Evolutionary conservation across 176 grass and related monocot species (phyloP).

Genomic region (Rhynchospora pubera): DNA sequence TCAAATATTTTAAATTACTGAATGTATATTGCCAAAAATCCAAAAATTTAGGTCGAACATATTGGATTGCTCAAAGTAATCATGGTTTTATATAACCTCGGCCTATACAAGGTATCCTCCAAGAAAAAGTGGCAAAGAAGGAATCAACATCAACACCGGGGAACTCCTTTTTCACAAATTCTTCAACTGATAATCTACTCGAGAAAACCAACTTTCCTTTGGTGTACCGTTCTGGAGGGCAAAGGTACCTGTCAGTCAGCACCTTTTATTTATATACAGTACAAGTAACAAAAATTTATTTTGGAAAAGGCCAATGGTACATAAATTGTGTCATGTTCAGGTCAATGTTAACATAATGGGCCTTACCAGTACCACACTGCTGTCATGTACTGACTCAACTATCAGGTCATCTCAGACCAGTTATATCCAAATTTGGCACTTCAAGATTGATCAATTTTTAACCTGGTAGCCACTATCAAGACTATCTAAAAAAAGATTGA

Average conservation of each 20-base stretch:
- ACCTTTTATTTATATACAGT: constrained; percentile 19
- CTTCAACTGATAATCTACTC: constrained; percentile 59
- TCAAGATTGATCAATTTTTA: not conserved
- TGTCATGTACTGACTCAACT: not conserved
- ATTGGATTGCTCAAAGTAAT: not conserved
- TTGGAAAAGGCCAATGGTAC: not conserved
- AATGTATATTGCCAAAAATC: constrained; percentile 12
- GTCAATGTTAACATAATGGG: not conserved
- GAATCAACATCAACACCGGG: constrained; percentile 42
- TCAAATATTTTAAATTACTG: constrained; percentile 10
- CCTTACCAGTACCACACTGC: not conserved
- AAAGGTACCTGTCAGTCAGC: constrained; percentile 50
- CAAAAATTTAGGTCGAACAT: not conserved
- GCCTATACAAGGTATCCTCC: constrained; percentile 59
- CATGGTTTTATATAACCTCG: not conserved
- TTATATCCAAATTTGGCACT: not conserved
- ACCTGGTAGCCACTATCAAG: too few species aligned
- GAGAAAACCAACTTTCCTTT: constrained; percentile 46
- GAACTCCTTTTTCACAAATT: constrained; percentile 71
- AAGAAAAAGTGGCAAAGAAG: constrained; percentile 90
- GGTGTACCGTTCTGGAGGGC: constrained; percentile 44
- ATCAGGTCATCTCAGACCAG: not conserved
- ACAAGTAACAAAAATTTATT: not conserved
- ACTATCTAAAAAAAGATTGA: not conserved
- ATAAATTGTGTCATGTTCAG: not conserved